Percentiles rank a stretch among this genome's conserved stretches.
These are phyloP conservation scores for Penicillium bovifimosum DNA, from an alignment of 495 filamentous ascomycete species.

Conservation along the genomic window DNA sequence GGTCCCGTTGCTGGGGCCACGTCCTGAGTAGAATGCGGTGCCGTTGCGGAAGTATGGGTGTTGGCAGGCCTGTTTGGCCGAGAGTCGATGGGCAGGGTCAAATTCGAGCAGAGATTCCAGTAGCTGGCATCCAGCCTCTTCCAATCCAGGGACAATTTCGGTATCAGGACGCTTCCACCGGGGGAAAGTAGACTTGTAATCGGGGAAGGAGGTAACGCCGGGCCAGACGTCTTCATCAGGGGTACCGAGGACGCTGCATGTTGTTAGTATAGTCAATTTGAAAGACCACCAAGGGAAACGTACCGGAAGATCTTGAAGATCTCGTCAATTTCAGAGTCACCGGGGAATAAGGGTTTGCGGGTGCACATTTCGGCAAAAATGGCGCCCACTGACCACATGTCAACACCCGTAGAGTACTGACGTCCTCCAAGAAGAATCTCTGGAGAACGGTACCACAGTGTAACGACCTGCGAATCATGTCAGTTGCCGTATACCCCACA, in stretches of 20 bases:
- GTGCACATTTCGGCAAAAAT: conserved; percentile 99
- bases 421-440: conserved; percentile 96
- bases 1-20: conserved; percentile 38
- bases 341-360: conserved; percentile 92
- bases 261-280: not conserved
- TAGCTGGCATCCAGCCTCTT: conserved; percentile 76
- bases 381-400: conserved; percentile 98
- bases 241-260: conserved; percentile 74
- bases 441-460: conserved; percentile 96
- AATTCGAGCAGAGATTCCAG: conserved; percentile 90
- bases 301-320: conserved; percentile 99
- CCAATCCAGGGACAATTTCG: conserved; percentile 56
- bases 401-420: conserved; percentile 96
- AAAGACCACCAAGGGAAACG: conserved; percentile 10
- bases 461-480: conserved; percentile 63
- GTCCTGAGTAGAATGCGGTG: conserved; percentile 47
- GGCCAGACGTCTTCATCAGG: conserved; percentile 87
- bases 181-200: conserved; percentile 95
- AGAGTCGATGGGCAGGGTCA: conserved; percentile 88
- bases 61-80: conserved; percentile 87
- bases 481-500: not conserved
- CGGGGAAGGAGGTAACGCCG: conserved; percentile 93
- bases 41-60: conserved; percentile 90
- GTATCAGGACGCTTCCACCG: conserved; percentile 80
- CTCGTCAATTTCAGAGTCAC: conserved; percentile 98